Conservation (phyloP, 129 eudicot species). For the Arctium lappa region DNA sequence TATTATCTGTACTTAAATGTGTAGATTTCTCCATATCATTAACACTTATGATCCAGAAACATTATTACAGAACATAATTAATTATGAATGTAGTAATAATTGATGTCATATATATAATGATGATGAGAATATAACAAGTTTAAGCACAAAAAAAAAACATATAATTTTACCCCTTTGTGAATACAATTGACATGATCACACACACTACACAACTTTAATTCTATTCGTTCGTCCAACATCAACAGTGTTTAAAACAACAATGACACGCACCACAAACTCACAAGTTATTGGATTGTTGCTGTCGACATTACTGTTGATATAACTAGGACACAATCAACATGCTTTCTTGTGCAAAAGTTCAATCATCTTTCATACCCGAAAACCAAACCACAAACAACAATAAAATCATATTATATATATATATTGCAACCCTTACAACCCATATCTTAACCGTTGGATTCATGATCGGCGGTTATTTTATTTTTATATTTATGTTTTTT, state of each 20-base stretch:
- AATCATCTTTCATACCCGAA: not conserved
- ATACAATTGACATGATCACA: slow-evolving; percentile 8
- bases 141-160: not conserved
- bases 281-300: slow-evolving; percentile 15
- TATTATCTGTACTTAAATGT: no score
- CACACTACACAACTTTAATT: slow-evolving; percentile 16
- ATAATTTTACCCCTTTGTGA: not conserved
- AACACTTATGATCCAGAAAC: not conserved
- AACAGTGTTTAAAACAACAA: slow-evolving; percentile 8
- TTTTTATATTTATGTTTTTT: no score
- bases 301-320: slow-evolving; percentile 28
- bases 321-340: slow-evolving; percentile 5
- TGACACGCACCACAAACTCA: slow-evolving; percentile 17
- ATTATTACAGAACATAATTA: no score
- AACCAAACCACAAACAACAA: slow-evolving; percentile 2
- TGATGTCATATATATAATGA: not conserved
- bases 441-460: no score
- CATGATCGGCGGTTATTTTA: no score
- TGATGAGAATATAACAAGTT: not conserved
- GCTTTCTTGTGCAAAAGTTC: slow-evolving; percentile 16
- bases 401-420: not conserved
- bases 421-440: no score
- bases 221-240: slow-evolving; percentile 15
- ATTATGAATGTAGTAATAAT: no score
- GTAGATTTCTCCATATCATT: not conserved